A percentile compares a stretch with the other conserved stretches of the same genome.
phyloP scores from a whole-genome alignment of 495 filamentous ascomycete genomes.

The Darksidea phi region DNA sequence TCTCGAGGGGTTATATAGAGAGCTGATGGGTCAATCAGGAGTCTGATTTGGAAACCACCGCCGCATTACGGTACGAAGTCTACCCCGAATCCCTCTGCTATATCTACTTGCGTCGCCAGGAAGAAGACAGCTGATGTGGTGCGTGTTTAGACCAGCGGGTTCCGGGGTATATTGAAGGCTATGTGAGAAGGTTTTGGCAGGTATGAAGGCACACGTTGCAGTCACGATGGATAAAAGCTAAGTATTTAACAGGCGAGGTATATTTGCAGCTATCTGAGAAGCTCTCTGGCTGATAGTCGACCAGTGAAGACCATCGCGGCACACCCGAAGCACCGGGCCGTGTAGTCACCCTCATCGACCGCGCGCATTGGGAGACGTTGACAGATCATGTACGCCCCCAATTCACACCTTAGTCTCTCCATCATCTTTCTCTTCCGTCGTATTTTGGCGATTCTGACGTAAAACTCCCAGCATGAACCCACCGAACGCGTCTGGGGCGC shows the following conservation, averaged over 20 bases:
- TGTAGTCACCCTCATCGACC: constrained; percentile 89
- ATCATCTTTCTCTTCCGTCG: too few species aligned
- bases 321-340: constrained; percentile 83
- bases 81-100: too few species aligned
- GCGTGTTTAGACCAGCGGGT: constrained; percentile 73
- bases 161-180: constrained; percentile 89
- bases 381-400: constrained; percentile 58
- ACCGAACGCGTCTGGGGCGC: constrained; percentile 80
- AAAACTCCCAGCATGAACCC: constrained; percentile 29
- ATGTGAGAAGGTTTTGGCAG: constrained; percentile 98
- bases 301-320: constrained; percentile 89
- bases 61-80: constrained; percentile 77
- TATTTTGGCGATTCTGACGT: too few species aligned
- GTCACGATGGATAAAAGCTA: constrained; percentile 4
- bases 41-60: constrained; percentile 97
- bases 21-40: constrained; percentile 52
- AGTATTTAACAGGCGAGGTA: constrained; percentile 56
- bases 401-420: too few species aligned
- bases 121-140: too few species aligned
- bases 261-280: too few species aligned
- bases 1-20: background rate
- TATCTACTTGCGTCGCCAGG: too few species aligned
- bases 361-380: constrained; percentile 74
- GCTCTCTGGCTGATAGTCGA: background rate
- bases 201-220: constrained; percentile 47